Base-by-base conservation (phyloP, 208 protist species). In the Acanthamoeba healyi region DNA sequence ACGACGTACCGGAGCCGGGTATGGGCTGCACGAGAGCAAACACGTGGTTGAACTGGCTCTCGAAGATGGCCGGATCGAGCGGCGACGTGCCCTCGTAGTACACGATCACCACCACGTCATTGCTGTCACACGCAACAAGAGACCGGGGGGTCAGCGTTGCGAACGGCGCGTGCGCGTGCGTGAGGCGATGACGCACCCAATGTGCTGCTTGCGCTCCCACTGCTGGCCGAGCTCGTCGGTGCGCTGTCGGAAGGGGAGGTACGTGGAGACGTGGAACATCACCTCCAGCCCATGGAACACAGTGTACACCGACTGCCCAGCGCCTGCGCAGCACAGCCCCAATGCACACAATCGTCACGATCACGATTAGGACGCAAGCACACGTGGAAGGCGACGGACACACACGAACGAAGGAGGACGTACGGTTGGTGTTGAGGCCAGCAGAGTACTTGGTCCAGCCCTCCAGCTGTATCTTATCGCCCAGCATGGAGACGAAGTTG, bases 21-120 rank as follows among this genome's bases (percentile, higher is more conserved):
- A 82, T 82, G 72, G 79, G 79, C 46, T 87, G 79, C 6, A 87
- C 79, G 26, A 87, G 79, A 12, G 79, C 79, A 61, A 87, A 87
- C 4, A 61, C 79, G 79, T 87, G 79, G 46, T 87, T 87, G 49
- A 58, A 87, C 4, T 87, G 15, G 7, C 15, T 36, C 15, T 36
- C 29, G 26, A 87, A 87, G 19, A 29, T 54, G 49, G 38, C 19
- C 15, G 79, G 79, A 29, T 87, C 79, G 44, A 87, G 79, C 10
- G 79, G 79, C 24, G 7, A 10, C 15, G 6, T 17, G 19, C 79
- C 79, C 46, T 87, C 79, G 79, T 87, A 87, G 44, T 38, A 87
- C 9, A 87, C 40, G 7, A 87, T 29, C 24, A 87, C 10, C 14
- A 87, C 79, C 4, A 87, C 32, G 79, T 87, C 79, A 29, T 87